Conservation (phyloP, 1,139 yeast species). For the Pneumocystis murina region DNA sequence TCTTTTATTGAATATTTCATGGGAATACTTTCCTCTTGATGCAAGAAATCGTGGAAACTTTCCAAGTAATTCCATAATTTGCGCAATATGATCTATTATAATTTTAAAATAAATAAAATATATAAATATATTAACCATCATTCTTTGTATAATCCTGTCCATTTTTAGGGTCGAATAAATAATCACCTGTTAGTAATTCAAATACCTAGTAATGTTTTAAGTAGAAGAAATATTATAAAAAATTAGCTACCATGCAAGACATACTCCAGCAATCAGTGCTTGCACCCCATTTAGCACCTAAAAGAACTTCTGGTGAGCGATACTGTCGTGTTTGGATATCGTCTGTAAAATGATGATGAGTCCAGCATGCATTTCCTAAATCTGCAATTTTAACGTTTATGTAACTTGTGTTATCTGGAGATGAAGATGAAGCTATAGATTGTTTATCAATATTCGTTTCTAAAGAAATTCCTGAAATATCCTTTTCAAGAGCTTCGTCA, state of each 20-base stretch:
- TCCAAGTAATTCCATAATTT: conserved; percentile 61
- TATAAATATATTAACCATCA: conserved; percentile 26
- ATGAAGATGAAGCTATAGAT: not conserved
- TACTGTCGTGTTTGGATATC: conserved; percentile 81
- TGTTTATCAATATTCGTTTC: not conserved
- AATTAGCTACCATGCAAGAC: conserved; percentile 46
- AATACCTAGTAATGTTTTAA: conserved; percentile 23
- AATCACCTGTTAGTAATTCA: conserved; percentile 74
- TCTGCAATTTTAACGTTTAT: conserved; percentile 62
- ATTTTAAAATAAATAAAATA: not conserved
- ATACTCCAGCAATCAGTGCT: conserved; percentile 73
- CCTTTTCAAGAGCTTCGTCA: not conserved
- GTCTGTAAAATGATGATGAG: conserved; percentile 56
- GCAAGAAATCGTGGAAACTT: conserved; percentile 40
- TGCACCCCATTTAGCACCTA: conserved; percentile 68
- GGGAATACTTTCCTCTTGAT: conserved; percentile 38
- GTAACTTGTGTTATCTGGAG: not conserved
- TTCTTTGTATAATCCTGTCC: conserved; percentile 49
- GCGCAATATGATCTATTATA: conserved; percentile 56
- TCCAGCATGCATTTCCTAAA: conserved; percentile 74
- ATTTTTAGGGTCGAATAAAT: conserved; percentile 63
- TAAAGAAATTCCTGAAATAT: conserved; percentile 1
- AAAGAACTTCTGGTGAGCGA: conserved; percentile 62
- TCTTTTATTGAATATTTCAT: conserved; percentile 41
- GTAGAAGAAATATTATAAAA: not conserved